These are phyloP conservation scores for Cladorrhinum sp. DNA, from an alignment of 2,329 filamentous ascomycete genomes.

Conservation along the genomic window DNA sequence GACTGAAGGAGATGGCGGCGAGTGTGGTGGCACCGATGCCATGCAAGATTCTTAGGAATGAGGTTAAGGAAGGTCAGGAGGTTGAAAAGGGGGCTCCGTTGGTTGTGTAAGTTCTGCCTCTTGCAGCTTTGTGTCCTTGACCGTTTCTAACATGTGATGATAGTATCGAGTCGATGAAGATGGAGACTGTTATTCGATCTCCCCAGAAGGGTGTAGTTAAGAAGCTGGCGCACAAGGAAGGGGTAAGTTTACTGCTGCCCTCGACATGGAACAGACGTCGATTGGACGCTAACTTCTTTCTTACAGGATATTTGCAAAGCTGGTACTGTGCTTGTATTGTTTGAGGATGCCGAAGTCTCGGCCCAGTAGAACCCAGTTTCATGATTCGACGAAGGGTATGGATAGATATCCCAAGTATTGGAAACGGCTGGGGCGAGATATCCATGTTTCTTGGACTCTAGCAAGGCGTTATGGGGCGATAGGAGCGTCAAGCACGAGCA, in stretches of 20 bases:
- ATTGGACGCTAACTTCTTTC: not conserved
- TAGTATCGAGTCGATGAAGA: conserved; percentile 84
- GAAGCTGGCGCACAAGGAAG: conserved; percentile 70
- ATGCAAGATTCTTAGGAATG: conserved; percentile 89
- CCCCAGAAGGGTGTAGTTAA: conserved; percentile 70
- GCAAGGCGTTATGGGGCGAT: not conserved
- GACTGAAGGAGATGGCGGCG: conserved; percentile 74
- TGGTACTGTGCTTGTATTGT: conserved; percentile 5
- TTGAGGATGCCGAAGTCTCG: not conserved
- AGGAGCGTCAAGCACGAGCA: not conserved
- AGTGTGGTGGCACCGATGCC: conserved; percentile 94
- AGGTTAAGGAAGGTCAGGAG: conserved; percentile 75
- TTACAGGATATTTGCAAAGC: conserved; percentile 6
- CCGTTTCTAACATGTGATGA: conserved; percentile 14
- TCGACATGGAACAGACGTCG: not conserved
- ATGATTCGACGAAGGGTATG: not conserved
- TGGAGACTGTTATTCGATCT: conserved; percentile 80
- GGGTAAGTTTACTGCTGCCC: conserved; percentile 49
- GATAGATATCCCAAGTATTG: too few relatives aligned
- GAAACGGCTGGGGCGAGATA: not conserved
- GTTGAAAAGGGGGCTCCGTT: conserved; percentile 85
- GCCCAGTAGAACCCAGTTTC: not conserved
- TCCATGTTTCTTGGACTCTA: not conserved
- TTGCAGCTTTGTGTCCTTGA: conserved; percentile 20
- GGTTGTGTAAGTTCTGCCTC: conserved; percentile 62